A percentile compares a stretch with the other conserved stretches of the same genome.
Conservation (phyloP, 176 grass and related monocot genomes). For the Cenchrus fungigraminus region DNA sequence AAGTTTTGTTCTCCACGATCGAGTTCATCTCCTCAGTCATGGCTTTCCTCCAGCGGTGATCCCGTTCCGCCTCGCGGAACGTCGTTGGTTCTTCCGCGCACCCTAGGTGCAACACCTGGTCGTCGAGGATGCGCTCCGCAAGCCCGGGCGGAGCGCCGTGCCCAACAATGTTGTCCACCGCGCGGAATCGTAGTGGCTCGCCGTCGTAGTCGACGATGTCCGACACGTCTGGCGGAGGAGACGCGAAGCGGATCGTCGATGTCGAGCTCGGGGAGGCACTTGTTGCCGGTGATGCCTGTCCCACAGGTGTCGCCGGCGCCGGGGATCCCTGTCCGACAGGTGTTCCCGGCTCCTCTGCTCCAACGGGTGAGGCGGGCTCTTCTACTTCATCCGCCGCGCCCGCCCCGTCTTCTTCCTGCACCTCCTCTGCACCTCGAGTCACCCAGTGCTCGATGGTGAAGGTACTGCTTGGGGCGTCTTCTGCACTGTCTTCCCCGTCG, state of each 20-base stretch:
- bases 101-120: background rate
- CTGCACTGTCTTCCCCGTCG: background rate
- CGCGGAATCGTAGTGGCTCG: background rate
- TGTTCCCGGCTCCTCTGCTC: background rate
- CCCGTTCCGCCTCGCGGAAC: background rate
- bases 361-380: no score
- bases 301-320: no score
- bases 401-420: no score
- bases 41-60: background rate
- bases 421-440: no score
- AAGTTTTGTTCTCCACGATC: background rate
- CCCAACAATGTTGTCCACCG: background rate
- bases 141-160: rapidly evolving
- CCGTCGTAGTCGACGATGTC: background rate
- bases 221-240: background rate
- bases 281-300: background rate
- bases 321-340: no score
- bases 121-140: background rate
- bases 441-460: background rate
- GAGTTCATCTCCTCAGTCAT: background rate
- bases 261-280: background rate
- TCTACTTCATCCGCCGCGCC: no score
- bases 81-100: background rate
- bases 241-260: background rate
- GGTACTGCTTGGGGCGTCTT: rapidly evolving